Base-by-base conservation (phyloP, 768 basidiomycete genomes). In the Vararia minispora region DNA sequence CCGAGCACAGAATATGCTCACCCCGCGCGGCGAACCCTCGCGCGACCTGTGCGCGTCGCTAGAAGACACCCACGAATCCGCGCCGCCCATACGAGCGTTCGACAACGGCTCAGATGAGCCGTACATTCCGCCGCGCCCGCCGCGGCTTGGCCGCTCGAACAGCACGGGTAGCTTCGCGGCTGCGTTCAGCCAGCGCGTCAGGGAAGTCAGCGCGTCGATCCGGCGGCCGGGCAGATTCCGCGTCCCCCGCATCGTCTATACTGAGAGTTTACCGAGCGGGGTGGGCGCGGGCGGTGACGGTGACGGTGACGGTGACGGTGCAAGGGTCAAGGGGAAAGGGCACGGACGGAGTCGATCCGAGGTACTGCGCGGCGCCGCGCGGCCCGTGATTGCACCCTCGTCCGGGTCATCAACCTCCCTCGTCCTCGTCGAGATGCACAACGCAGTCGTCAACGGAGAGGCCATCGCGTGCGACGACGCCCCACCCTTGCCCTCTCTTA, bases 1-100 rank as follows among this genome's bases (percentile, higher is more conserved):
- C 33, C 48, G 46, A 8, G 52, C 51, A 5, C 24, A 39, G 34
- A 43, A 43, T 21, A 12, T 53, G 39, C 31, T 46, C 18, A 52
- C 52, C 7, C 39, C 30, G 20, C 46, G 43, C 5, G 46, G 52
- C 5, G 28, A 40, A 22, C 44, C 38, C 2, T 39, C 47, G 21
- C 41, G 40, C 1, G 45, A 43, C 39, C 16, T 35, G 21, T 30
- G 26, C 4, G 44, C 44, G 6, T 32, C 42, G 6, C 35, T 41
- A 24, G 27, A 22, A 5, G 42, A 38, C 22, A 37, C 37, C 3
- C 38, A 39, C 26, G 45, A 45, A 26, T 37, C 38, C 28, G n/a
- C 32, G 8, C 16, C 34, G 16, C 20, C 38, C 23, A 27, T 38
- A 9, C 34, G 14, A 33, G 17, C n/a, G 9, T 39, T 37, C n/a